Conservation (phyloP, 805 yeast species). For the Spathaspora girioi region DNA sequence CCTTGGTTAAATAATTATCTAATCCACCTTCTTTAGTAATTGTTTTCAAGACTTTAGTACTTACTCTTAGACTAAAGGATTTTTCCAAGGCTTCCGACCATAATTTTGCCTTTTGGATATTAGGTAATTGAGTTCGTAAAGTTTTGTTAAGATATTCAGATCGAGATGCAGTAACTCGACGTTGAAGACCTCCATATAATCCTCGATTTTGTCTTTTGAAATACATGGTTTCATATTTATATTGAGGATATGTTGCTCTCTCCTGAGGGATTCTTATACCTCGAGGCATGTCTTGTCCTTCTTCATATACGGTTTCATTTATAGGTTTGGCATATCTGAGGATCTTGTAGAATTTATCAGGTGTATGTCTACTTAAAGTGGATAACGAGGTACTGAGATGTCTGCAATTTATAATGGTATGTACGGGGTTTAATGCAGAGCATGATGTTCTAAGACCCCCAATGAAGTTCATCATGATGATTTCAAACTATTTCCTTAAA, state of each 20-base stretch:
- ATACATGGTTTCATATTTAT: slow-evolving; percentile 60
- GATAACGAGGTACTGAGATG: slow-evolving; percentile 5
- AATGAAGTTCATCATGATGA: neutral
- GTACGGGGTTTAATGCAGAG: neutral
- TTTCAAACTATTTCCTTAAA: neutral
- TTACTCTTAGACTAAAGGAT: slow-evolving; percentile 55
- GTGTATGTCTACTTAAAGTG: slow-evolving; percentile 4
- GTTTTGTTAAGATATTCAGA: slow-evolving; percentile 75
- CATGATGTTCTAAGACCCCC: neutral
- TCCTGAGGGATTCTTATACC: slow-evolving; percentile 21
- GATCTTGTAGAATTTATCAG: slow-evolving; percentile 39
- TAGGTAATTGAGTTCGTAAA: slow-evolving; percentile 76
- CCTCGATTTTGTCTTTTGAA: slow-evolving; percentile 88
- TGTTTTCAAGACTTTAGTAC: slow-evolving; percentile 80
- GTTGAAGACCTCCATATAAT: slow-evolving; percentile 83
- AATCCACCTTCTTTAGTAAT: slow-evolving; percentile 93
- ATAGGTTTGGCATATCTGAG: slow-evolving; percentile 36
- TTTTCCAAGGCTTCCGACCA: slow-evolving; percentile 80
- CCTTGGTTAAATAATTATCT: slow-evolving; percentile 83
- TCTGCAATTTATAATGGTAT: neutral
- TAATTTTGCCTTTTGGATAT: slow-evolving; percentile 66
- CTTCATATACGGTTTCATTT: slow-evolving; percentile 29
- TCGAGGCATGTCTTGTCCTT: slow-evolving; percentile 31
- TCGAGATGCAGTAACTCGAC: slow-evolving; percentile 71
- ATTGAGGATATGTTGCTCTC: slow-evolving; percentile 22